Conservation (phyloP, 1,284 basidiomycete species). For the Cutaneotrichosporon arboriforme region DNA sequence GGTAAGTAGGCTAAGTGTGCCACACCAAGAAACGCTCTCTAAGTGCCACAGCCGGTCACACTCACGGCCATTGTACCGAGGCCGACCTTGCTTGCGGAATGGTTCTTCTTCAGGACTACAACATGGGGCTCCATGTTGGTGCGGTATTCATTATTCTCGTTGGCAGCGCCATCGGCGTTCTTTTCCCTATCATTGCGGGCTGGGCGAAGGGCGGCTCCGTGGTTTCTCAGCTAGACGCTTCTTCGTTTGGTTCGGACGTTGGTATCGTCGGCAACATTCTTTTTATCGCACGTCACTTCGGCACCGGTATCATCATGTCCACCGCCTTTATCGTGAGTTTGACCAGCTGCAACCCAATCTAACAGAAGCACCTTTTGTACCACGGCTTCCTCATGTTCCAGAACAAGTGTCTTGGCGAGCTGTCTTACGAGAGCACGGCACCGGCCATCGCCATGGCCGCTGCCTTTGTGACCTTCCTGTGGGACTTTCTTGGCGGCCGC, state of each 20-base stretch:
- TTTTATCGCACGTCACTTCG: constrained; percentile 45
- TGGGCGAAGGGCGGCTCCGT: neutral
- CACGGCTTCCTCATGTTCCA: constrained; percentile 48
- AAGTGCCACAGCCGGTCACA: constrained; percentile 8
- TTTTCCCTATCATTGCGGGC: constrained; percentile 38
- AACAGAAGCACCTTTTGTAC: constrained; percentile 43
- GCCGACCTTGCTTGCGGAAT: constrained; percentile 41
- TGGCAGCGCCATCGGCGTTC: constrained; percentile 43
- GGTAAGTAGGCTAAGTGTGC: constrained; percentile 12
- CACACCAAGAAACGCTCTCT: neutral
- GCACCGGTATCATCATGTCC: constrained; percentile 22
- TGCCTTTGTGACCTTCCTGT: constrained; percentile 32
- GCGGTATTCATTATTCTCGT: constrained; percentile 49
- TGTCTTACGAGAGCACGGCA: constrained; percentile 47
- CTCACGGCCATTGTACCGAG: constrained; percentile 48
- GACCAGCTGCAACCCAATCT: neutral
- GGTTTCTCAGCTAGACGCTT: constrained; percentile 6
- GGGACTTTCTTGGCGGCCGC: constrained; percentile 40
- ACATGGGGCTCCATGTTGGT: constrained; percentile 48
- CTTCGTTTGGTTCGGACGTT: constrained; percentile 3
- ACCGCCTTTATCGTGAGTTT: constrained; percentile 9
- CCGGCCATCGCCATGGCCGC: constrained; percentile 47
- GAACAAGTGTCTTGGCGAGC: constrained; percentile 49
- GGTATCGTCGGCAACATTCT: constrained; percentile 33
- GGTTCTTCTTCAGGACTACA: constrained; percentile 38